phyloP scores from a whole-genome alignment of 495 filamentous ascomycete species.

The Penicillium desertorum region DNA sequence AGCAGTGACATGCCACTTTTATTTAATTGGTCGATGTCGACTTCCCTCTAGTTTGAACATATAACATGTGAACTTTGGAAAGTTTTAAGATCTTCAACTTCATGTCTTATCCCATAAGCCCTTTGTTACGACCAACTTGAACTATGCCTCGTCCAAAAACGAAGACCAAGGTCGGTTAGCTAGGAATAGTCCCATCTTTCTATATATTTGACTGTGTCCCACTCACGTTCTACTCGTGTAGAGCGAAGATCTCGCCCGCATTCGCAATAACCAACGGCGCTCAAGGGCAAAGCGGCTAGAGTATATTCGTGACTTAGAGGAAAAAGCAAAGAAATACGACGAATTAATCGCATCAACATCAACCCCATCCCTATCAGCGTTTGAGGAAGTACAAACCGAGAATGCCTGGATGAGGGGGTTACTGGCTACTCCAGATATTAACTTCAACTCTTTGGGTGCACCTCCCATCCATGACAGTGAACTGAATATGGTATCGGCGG shows the following conservation, averaged over 20 bases:
- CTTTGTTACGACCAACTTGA: too few species aligned
- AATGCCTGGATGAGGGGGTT: constrained; percentile 7
- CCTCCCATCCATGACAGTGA: too few species aligned
- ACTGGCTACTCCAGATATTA: background rate
- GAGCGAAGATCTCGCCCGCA: constrained; percentile 17
- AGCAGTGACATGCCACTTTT: constrained; percentile 14
- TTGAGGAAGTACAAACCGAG: background rate
- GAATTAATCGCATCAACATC: background rate
- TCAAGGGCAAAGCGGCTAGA: constrained; percentile 12
- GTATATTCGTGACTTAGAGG: constrained; percentile 16
- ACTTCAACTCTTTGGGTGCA: background rate
- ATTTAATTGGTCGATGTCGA: background rate
- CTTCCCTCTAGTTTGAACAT: background rate
- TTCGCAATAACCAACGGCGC: constrained; percentile 20
- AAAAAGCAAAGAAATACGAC: constrained; percentile 11
- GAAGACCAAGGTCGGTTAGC: constrained; percentile 1
- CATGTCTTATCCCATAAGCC: background rate
- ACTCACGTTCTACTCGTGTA: background rate
- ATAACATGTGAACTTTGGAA: too few species aligned
- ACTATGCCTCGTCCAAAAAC: constrained; percentile 4
- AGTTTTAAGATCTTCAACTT: background rate
- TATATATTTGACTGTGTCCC: background rate
- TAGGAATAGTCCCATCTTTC: background rate
- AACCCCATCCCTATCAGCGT: background rate
- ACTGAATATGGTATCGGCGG: background rate